Percentiles rank a stretch among this genome's conserved stretches.
These are phyloP conservation scores for Rutstroemia sp. DNA, from an alignment of 2,329 filamentous ascomycete species.

Conservation along the genomic window DNA sequence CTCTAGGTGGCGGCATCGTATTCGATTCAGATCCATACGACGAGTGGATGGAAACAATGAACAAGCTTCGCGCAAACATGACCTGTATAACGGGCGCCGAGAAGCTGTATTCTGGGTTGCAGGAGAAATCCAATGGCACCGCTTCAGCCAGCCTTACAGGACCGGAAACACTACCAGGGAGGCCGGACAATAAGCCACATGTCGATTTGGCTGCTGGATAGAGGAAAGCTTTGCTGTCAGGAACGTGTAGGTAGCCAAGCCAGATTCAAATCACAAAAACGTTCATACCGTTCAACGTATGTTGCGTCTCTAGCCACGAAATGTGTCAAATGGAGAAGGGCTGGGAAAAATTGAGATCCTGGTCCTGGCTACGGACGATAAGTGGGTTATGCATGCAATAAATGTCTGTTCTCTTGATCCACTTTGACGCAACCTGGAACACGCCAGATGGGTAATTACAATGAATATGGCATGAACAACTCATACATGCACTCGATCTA, in stretches of 20 bases:
- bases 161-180: not conserved
- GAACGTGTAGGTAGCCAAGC: too few relatives aligned
- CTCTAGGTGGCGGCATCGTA: constrained; percentile 72
- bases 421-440: not conserved
- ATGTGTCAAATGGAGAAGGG: too few relatives aligned
- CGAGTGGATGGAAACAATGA: constrained; percentile 94
- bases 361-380: too few relatives aligned
- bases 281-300: too few relatives aligned
- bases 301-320: too few relatives aligned
- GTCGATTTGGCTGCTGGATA: constrained; percentile 21
- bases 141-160: not conserved
- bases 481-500: not conserved
- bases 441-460: not conserved
- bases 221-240: not conserved
- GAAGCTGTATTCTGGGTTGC: constrained; percentile 35
- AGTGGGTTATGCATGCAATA: not conserved
- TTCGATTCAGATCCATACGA: constrained; percentile 89
- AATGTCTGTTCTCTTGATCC: not conserved
- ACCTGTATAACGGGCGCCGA: constrained; percentile 82
- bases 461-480: not conserved
- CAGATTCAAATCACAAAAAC: too few relatives aligned
- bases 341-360: too few relatives aligned
- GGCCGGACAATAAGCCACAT: constrained; percentile 12
- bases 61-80: constrained; percentile 89
- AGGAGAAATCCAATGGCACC: constrained; percentile 7